Conservation (phyloP, 2,329 filamentous ascomycete species). For the Aspergillus sergii region DNA sequence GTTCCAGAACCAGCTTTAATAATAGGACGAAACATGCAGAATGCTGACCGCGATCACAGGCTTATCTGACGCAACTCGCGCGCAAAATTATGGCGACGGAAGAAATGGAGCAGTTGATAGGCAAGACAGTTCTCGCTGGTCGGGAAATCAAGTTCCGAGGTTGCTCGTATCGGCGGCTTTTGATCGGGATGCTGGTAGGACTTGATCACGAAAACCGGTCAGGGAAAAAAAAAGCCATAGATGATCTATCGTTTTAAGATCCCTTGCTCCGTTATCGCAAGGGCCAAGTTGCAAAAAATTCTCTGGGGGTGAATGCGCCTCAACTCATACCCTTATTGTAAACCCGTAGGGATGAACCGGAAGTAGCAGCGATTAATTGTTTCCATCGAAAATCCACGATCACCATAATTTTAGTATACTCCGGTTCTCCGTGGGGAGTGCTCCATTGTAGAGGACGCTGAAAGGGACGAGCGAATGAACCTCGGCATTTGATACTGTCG, state of each 20-base stretch:
- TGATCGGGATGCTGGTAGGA: slow-evolving; percentile 17
- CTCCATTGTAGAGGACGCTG: slow-evolving; percentile 2
- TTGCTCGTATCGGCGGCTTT: slow-evolving; percentile 21
- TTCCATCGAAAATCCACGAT: neutral
- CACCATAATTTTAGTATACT: neutral
- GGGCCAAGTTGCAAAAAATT: neutral
- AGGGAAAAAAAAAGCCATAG: neutral
- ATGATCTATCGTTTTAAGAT: neutral
- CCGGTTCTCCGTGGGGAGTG: slow-evolving; percentile 2
- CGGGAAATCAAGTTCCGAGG: slow-evolving; percentile 30
- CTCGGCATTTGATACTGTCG: slow-evolving; percentile 32
- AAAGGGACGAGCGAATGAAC: slow-evolving; percentile 21
- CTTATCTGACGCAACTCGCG: neutral
- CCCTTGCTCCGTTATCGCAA: neutral
- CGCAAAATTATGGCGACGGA: neutral
- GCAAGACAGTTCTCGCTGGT: slow-evolving; percentile 5
- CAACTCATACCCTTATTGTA: neutral
- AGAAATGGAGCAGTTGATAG: neutral
- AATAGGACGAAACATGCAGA: neutral
- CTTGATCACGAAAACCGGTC: neutral
- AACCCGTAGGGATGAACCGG: neutral
- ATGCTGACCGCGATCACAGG: neutral
- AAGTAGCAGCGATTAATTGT: neutral
- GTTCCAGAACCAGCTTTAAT: neutral
- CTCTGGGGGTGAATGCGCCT: neutral